phyloP scores from a whole-genome alignment of 78 protist species.

The Cyanophora paradoxa region DNA sequence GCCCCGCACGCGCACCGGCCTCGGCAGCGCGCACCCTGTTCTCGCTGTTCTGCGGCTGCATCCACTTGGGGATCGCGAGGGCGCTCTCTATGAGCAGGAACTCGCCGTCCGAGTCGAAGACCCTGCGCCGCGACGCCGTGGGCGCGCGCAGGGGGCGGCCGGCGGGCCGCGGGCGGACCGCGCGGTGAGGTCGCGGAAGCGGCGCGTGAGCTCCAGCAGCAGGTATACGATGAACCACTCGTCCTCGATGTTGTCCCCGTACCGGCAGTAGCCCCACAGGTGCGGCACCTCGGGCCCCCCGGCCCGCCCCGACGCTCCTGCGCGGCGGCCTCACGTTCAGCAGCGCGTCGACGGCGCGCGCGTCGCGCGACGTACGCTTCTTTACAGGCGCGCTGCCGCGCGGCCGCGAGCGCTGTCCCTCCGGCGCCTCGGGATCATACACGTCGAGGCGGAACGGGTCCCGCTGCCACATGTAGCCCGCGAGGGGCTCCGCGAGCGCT shows the following conservation, averaged over 20 bases:
- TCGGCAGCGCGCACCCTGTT: slow-evolving; percentile 32
- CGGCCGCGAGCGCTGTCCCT: neutral
- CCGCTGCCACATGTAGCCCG: slow-evolving; percentile 54
- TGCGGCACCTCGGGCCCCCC: neutral
- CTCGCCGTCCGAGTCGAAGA: slow-evolving; percentile 56
- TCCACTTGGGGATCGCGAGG: slow-evolving; percentile 44
- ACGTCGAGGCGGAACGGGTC: slow-evolving; percentile 41
- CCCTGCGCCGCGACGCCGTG: too few species aligned
- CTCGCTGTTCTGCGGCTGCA: slow-evolving; percentile 29
- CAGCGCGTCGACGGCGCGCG: neutral
- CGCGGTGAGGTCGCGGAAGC: neutral
- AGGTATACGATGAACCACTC: slow-evolving; percentile 73
- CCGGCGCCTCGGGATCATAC: slow-evolving; percentile 22
- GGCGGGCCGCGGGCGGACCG: neutral
- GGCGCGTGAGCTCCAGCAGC: slow-evolving; percentile 34
- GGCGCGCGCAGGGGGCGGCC: too few species aligned
- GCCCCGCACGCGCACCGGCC: too few species aligned
- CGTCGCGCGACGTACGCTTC: neutral
- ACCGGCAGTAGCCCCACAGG: slow-evolving; percentile 23
- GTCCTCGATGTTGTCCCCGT: slow-evolving; percentile 68
- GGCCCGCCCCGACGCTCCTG: too few species aligned
- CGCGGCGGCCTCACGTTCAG: too few species aligned
- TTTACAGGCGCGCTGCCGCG: neutral
- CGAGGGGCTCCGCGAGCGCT: neutral
- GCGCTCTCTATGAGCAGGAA: slow-evolving; percentile 71